Percentiles rank a stretch among this genome's conserved stretches.
phyloP scores from a whole-genome alignment of 2,329 filamentous ascomycete species.

The Botrytis galanthina region DNA sequence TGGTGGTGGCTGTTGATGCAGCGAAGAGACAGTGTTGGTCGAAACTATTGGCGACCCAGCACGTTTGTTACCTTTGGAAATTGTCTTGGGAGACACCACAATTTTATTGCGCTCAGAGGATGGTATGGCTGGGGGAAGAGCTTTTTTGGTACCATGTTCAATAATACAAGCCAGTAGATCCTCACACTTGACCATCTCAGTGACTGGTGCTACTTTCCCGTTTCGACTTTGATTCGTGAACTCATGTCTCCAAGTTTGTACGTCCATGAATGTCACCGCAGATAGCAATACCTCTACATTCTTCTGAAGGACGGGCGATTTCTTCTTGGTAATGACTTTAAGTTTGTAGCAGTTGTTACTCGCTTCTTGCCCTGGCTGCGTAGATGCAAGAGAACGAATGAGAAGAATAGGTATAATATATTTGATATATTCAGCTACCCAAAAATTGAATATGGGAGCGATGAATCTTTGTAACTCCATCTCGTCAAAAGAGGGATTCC shows the following conservation, averaged over 20 bases:
- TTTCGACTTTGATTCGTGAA: not conserved
- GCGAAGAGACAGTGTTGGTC: not conserved
- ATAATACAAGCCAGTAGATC: constrained; percentile 28
- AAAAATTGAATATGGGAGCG: constrained; percentile 1
- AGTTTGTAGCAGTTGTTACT: constrained; percentile 9
- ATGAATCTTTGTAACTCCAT: not conserved
- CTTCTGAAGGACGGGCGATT: not conserved
- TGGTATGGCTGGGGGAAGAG: not conserved
- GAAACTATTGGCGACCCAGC: not conserved
- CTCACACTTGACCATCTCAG: constrained; percentile 11
- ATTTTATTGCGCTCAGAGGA: too few relatives aligned
- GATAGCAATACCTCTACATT: constrained; percentile 5
- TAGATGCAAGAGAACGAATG: constrained; percentile 1
- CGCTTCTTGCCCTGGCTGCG: constrained; percentile 1
- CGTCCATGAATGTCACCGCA: not conserved
- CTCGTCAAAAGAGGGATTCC: not conserved
- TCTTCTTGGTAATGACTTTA: not conserved
- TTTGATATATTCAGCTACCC: constrained; percentile 8
- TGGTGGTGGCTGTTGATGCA: not conserved
- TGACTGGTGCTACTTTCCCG: not conserved
- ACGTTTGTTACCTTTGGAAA: not conserved
- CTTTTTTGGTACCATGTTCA: constrained; percentile 20
- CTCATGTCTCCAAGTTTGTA: not conserved
- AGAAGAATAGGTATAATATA: constrained; percentile 7
- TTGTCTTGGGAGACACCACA: not conserved